Conservation (phyloP, 768 basidiomycete genomes). For the Zangia roseola region DNA sequence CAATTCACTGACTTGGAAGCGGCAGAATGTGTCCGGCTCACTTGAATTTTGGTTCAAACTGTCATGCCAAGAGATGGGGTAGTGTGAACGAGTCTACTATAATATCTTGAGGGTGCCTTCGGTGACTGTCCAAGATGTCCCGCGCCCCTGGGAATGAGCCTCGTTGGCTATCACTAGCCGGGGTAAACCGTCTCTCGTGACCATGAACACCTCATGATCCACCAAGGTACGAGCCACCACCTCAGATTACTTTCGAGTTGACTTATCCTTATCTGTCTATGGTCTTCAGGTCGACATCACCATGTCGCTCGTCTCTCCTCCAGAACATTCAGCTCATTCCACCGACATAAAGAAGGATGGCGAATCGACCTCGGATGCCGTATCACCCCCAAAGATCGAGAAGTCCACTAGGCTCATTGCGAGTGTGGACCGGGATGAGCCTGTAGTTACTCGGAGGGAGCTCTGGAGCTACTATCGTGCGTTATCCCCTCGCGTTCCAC, state of each 20-base stretch:
- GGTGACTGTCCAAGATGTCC: too few species aligned
- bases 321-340: neutral
- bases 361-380: slow-evolving; percentile 5
- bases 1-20: too few species aligned
- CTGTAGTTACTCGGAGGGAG: slow-evolving; percentile 68
- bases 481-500: neutral
- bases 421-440: slow-evolving; percentile 50
- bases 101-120: too few species aligned
- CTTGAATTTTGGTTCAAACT: too few species aligned
- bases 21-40: too few species aligned
- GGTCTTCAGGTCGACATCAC: neutral
- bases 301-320: slow-evolving; percentile 14
- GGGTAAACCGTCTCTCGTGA: slow-evolving; percentile 1
- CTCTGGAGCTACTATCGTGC: slow-evolving; percentile 79
- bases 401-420: slow-evolving; percentile 37
- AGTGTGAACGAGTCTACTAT: too few species aligned
- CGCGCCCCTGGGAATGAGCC: too few species aligned
- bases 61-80: too few species aligned
- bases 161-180: neutral
- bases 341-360: slow-evolving; percentile 9
- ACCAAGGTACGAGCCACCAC: neutral
- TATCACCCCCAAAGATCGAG: slow-evolving; percentile 1
- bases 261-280: neutral
- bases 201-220: slow-evolving; percentile 1
- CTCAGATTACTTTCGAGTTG: neutral